Evolutionary conservation across 2,329 filamentous ascomycete genomes (phyloP), one percentile per base, ranked within the genome.

Genomic region (Fusarium keratoplasticum): DNA sequence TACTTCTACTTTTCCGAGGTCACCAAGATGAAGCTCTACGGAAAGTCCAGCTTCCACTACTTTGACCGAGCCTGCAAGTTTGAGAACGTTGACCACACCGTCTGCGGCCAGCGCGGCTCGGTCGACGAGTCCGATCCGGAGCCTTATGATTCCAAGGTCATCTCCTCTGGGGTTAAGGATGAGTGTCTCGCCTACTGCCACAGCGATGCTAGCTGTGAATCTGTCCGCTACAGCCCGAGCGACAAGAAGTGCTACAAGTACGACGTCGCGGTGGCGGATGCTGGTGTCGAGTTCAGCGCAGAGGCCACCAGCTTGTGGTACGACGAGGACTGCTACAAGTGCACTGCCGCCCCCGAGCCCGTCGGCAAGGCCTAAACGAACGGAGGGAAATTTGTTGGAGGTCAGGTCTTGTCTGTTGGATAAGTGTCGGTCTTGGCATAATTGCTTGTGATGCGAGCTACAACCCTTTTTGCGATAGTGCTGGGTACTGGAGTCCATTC

Each of bases 21-120:
- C n/a, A 57, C 31, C 52, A 57, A 57, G 29, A 57, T 57, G 52
- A 57, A 35, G 52, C 52, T 57, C n/a, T 57, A 57, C 20, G 52
- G 52, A 33, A 57, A 57, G 29, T 57, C 52, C 20, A 57, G 52
- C 31, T 57, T 57, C 52, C 52, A 57, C 52, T 57, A 57, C 52
- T 57, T 57, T 57, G 52, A 57, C n/a, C 52, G 52, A 22, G 31
- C 52, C 20, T 57, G 52, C 33, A 22, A 22, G 18, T 57, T 16
- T 10, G 52, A 57, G 52, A 57, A 57, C 52, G 9, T 33, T 57
- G 52, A 31, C 29, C 31, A 57, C 20, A 57, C 52, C n/a, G 52
- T 57, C 52, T 57, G 52, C 33, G 52, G 52, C n/a, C 52, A 57
- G 29, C 52, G 29, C 29, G 52, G 52, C n/a, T 36, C 52, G 29